phyloP scores from a whole-genome alignment of 2,329 filamentous ascomycete genomes.

The Cladosporium sphaerospermum region DNA sequence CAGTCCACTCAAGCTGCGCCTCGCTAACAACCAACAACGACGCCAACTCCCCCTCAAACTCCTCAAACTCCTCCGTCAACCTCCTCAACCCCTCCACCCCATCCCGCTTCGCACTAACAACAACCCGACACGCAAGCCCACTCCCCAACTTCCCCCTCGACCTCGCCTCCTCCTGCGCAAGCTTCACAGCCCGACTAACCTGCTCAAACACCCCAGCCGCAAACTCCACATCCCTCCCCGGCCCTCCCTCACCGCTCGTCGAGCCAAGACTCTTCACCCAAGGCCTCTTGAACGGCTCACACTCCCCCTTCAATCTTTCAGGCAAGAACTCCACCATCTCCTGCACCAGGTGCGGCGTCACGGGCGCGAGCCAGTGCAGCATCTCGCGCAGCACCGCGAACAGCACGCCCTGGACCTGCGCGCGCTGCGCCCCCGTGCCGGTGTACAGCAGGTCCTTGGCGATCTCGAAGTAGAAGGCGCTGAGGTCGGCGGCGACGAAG shows the following conservation, averaged over 20 bases:
- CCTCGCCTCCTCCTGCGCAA: slow-evolving; percentile 67
- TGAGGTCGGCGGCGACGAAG: slow-evolving; percentile 78
- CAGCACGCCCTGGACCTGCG: slow-evolving; percentile 51
- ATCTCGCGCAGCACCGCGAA: slow-evolving; percentile 63
- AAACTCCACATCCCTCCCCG: slow-evolving; percentile 38
- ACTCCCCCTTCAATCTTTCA: slow-evolving; percentile 20
- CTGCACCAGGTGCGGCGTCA: slow-evolving; percentile 77
- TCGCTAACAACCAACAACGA: slow-evolving; percentile 40
- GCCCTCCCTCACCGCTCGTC: no score
- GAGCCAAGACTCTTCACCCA: no score
- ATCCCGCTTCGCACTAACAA: slow-evolving; percentile 34
- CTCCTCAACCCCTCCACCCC: neutral
- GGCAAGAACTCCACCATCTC: slow-evolving; percentile 81
- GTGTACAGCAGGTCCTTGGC: slow-evolving; percentile 91
- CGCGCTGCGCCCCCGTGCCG: slow-evolving; percentile 59
- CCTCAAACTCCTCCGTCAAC: neutral
- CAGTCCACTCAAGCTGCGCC: slow-evolving; percentile 21
- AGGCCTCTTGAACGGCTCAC: no score
- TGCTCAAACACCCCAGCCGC: slow-evolving; percentile 37
- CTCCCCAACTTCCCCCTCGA: slow-evolving; percentile 67
- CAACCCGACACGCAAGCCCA: slow-evolving; percentile 70
- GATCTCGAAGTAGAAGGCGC: slow-evolving; percentile 88
- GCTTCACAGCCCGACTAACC: slow-evolving; percentile 64
- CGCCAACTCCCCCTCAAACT: slow-evolving; percentile 30
- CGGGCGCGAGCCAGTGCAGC: slow-evolving; percentile 70